Conservation (phyloP, 31 red algal species). For the Bonnemaisonia californica region DNA sequence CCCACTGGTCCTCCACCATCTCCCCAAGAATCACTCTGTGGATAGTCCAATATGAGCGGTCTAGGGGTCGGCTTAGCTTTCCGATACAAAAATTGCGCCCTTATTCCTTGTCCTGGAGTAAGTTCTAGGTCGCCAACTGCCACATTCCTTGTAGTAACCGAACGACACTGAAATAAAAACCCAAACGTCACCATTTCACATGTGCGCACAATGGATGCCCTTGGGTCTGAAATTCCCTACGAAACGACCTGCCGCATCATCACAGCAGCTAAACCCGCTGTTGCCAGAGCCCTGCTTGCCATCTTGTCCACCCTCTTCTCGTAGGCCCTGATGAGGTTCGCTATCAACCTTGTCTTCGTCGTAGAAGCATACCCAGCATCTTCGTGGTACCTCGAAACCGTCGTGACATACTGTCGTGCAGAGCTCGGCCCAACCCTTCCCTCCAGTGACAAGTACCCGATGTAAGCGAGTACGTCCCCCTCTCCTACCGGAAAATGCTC, state of each 20-base stretch:
- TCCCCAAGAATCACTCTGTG: too few species aligned
- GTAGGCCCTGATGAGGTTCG: background rate
- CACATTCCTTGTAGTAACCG: background rate
- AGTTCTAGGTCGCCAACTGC: background rate
- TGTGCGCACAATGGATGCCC: background rate
- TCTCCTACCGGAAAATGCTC: background rate
- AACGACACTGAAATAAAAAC: conserved; percentile 12
- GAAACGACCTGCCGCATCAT: background rate
- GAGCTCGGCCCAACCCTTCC: background rate
- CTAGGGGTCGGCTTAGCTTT: too few species aligned
- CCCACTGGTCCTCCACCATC: too few species aligned
- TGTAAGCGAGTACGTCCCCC: conserved; percentile 25
- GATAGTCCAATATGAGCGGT: too few species aligned
- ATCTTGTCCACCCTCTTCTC: conserved; percentile 15
- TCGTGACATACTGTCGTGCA: conserved; percentile 6
- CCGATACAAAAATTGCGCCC: too few species aligned
- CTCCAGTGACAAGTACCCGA: conserved; percentile 23
- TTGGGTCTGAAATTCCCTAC: background rate
- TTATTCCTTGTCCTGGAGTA: too few species aligned
- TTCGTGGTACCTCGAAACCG: conserved; percentile 13
- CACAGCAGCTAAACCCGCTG: background rate
- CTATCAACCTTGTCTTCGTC: conserved; percentile 3
- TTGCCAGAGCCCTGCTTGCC: background rate
- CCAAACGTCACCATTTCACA: background rate
- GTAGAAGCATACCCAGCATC: conserved; percentile 3